These are phyloP conservation scores for Caryopteris hybrid DNA, from an alignment of 305 asterid genomes.

Conservation along the genomic window DNA sequence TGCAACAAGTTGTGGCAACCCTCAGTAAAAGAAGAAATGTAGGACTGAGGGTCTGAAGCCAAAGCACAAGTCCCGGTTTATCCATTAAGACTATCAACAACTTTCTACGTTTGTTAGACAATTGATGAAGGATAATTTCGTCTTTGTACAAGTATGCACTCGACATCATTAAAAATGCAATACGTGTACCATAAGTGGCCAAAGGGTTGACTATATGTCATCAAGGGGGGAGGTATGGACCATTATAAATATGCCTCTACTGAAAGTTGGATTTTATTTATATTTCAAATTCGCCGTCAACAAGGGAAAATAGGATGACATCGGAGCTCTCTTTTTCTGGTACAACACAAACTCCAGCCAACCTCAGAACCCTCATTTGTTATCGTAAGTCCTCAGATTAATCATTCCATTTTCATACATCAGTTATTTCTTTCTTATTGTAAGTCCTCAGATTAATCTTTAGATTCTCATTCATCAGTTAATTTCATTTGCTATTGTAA, in stretches of 20 bases:
- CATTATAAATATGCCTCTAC: neutral
- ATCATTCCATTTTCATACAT: neutral
- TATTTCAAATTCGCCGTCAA: neutral
- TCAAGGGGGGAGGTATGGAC: neutral
- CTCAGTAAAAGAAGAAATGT: neutral
- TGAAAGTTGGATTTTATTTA: neutral
- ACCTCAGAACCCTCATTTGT: neutral
- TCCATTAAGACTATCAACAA: neutral
- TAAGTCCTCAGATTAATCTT: neutral
- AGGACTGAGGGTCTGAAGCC: neutral
- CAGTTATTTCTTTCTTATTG: neutral
- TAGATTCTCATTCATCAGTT: neutral
- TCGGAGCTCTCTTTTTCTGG: neutral
- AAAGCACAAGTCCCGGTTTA: neutral
- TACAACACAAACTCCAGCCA: neutral
- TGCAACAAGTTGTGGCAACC: neutral
- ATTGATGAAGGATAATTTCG: neutral
- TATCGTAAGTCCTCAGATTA: neutral
- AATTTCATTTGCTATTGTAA: neutral
- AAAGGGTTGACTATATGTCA: neutral
- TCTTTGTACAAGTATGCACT: neutral
- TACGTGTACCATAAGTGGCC: neutral
- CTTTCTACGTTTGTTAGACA: neutral
- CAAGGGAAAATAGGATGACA: neutral
- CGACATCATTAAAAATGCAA: neutral